A percentile compares a stretch with the other conserved stretches of the same genome.
Conservation (phyloP, 83 land plant genomes). For the Picea abies region DNA sequence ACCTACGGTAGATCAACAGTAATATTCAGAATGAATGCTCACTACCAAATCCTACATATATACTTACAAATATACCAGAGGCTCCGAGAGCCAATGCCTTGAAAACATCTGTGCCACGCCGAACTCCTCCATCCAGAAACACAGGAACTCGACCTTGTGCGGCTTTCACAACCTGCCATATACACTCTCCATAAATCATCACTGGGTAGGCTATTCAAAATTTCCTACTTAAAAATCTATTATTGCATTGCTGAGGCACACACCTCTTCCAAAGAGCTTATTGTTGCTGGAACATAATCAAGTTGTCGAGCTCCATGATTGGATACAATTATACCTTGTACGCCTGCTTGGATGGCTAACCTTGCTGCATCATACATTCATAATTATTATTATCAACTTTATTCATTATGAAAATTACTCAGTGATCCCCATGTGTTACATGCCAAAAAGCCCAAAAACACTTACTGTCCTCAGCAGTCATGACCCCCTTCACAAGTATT, state of each 20-base stretch:
- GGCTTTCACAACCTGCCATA: slow-evolving; percentile 80
- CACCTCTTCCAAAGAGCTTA: slow-evolving; percentile 89
- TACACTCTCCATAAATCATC: background rate
- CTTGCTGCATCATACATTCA: slow-evolving; percentile 53
- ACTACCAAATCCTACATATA: background rate
- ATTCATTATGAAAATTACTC: background rate
- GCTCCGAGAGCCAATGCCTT: slow-evolving; percentile 98
- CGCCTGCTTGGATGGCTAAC: slow-evolving; percentile 81
- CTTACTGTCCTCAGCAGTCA: slow-evolving; percentile 96
- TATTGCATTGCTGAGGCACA: background rate
- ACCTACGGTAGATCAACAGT: too few species aligned
- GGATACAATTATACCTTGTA: slow-evolving; percentile 94
- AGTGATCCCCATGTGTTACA: background rate
- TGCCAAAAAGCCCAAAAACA: slow-evolving; percentile 2
- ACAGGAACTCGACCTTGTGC: slow-evolving; percentile 90
- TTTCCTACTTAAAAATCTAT: background rate
- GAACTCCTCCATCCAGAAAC: slow-evolving; percentile 95
- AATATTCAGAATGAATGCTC: too few species aligned
- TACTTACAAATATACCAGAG: slow-evolving; percentile 91
- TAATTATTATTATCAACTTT: background rate
- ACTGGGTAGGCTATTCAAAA: background rate
- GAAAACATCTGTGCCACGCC: slow-evolving; percentile 97
- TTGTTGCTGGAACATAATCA: slow-evolving; percentile 92
- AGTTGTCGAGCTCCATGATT: slow-evolving; percentile 98
- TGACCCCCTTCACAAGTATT: slow-evolving; percentile 93